These are phyloP conservation scores for Clavaria fumosa DNA, from an alignment of 768 basidiomycete genomes.

Conservation along the genomic window DNA sequence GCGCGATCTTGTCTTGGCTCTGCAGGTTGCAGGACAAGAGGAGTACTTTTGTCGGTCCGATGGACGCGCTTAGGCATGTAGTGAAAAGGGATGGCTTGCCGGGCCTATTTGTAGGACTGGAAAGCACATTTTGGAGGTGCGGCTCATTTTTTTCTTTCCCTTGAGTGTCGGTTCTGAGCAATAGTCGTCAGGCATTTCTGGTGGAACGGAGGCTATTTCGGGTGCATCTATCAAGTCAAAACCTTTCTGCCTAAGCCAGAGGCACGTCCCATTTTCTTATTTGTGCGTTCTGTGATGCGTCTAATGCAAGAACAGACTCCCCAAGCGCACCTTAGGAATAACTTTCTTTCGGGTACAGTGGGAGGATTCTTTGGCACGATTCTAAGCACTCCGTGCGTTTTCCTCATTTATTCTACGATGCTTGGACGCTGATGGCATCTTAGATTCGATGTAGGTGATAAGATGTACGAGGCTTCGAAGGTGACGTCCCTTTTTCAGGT, in stretches of 20 bases:
- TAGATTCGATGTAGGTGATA: conserved; percentile 20
- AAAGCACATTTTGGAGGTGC: conserved; percentile 93
- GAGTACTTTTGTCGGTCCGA: conserved; percentile 79
- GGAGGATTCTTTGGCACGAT: conserved; percentile 86
- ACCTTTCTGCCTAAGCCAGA: conserved; percentile 70
- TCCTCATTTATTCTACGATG: no score
- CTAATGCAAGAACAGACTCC: conserved; percentile 46
- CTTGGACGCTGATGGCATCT: no score
- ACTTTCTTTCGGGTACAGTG: conserved; percentile 79
- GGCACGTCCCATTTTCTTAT: conserved; percentile 27
- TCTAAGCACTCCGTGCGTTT: conserved; percentile 80
- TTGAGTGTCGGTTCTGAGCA: conserved; percentile 1
- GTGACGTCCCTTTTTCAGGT: conserved; percentile 35
- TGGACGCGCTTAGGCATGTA: conserved; percentile 78
- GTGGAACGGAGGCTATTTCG: conserved; percentile 97
- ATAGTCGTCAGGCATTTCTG: conserved; percentile 44
- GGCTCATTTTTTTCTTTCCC: conserved; percentile 7
- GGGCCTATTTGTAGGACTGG: conserved; percentile 89
- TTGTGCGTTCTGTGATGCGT: background rate
- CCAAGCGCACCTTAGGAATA: conserved; percentile 67
- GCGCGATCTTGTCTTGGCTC: background rate
- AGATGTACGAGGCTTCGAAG: no score
- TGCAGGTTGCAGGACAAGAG: conserved; percentile 75
- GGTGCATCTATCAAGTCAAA: conserved; percentile 77
- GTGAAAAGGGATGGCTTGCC: conserved; percentile 65